Conservation (phyloP, 805 yeast genomes). For the Metschnikowia dekortorum region DNA sequence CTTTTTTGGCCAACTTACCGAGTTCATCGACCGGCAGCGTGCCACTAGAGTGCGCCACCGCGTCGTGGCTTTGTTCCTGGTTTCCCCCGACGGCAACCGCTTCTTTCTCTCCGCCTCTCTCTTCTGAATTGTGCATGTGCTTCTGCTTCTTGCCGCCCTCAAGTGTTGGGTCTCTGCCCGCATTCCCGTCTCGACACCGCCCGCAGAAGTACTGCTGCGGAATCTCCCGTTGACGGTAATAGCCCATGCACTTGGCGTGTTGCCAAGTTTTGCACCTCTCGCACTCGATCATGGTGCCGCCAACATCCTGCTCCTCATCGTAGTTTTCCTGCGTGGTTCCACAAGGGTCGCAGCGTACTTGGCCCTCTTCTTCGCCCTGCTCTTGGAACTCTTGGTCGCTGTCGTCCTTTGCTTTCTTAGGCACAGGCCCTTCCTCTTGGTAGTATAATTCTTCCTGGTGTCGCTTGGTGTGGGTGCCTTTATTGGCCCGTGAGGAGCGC, state of each 20-base stretch:
- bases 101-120: neutral
- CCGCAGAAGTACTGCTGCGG: slow-evolving; percentile 54
- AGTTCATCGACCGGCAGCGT: neutral
- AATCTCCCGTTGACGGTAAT: slow-evolving; percentile 28
- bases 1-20: slow-evolving; percentile 2
- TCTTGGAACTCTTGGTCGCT: neutral
- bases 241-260: slow-evolving; percentile 61
- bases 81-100: neutral
- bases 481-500: slow-evolving; percentile 35
- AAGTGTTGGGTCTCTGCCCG: neutral
- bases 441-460: slow-evolving; percentile 20
- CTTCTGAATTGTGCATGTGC: neutral
- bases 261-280: slow-evolving; percentile 70
- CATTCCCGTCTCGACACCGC: slow-evolving; percentile 42
- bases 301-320: slow-evolving; percentile 50
- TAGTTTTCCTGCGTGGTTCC: slow-evolving; percentile 56
- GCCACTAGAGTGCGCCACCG: too few species aligned
- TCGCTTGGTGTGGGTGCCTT: slow-evolving; percentile 36
- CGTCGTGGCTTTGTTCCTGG: too few species aligned
- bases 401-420: slow-evolving; percentile 2
- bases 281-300: slow-evolving; percentile 62
- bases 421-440: slow-evolving; percentile 7
- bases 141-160: neutral
- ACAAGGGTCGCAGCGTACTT: slow-evolving; percentile 58
- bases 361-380: slow-evolving; percentile 28